These are phyloP conservation scores for Dipodascopsis tothii DNA, from an alignment of 805 yeast species.

Conservation along the genomic window DNA sequence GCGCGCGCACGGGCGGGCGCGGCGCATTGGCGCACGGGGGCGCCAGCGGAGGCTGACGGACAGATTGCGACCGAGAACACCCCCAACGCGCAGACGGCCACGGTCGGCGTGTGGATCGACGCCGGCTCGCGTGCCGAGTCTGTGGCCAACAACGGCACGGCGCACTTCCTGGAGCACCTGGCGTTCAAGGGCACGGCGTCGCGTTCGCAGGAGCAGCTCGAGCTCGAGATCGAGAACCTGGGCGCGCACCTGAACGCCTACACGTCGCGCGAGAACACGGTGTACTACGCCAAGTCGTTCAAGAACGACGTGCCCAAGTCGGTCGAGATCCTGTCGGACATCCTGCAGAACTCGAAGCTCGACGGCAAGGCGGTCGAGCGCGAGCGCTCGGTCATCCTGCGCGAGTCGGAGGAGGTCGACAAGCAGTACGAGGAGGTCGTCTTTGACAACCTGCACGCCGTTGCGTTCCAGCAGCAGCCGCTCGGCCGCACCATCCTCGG, in stretches of 20 bases:
- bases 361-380: conserved; percentile 83
- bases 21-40: too few relatives aligned
- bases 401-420: conserved; percentile 96
- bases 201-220: conserved; percentile 75
- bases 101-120: conserved; percentile 97
- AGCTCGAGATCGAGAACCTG: conserved; percentile 87
- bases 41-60: background rate
- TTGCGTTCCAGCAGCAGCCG: conserved; percentile 83
- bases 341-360: conserved; percentile 75
- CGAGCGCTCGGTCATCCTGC: conserved; percentile 90
- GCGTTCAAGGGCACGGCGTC: conserved; percentile 89
- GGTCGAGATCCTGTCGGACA: conserved; percentile 82
- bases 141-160: conserved; percentile 80
- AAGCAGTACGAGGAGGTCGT: conserved; percentile 98
- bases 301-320: conserved; percentile 73
- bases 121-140: conserved; percentile 97
- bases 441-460: conserved; percentile 91
- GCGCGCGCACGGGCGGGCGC: background rate
- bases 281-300: conserved; percentile 85
- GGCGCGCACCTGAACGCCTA: conserved; percentile 98
- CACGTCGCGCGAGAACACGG: conserved; percentile 95
- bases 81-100: conserved; percentile 87
- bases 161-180: conserved; percentile 92
- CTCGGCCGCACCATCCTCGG: conserved; percentile 95
- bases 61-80: conserved; percentile 65